Evolutionary conservation across 2,329 filamentous ascomycete genomes (phyloP).

Genomic region (Harringtonia lauricola): DNA sequence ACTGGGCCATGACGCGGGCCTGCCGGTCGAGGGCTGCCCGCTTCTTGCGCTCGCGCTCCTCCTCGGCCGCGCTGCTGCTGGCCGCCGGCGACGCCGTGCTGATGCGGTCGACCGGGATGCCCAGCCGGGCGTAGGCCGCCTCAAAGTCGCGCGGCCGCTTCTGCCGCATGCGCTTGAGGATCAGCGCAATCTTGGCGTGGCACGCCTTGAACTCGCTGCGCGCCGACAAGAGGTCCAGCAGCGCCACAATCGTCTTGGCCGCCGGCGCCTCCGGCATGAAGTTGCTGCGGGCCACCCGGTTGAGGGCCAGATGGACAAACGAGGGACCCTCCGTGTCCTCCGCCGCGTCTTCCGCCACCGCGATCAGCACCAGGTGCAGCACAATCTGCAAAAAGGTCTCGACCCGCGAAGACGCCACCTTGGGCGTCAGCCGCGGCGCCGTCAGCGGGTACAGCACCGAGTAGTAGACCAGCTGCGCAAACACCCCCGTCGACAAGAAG

Average conservation of each 20-base stretch:
- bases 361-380: constrained; percentile 76
- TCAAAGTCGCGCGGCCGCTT: constrained; percentile 67
- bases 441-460: constrained; percentile 72
- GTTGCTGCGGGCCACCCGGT: constrained; percentile 49
- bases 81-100: constrained; percentile 73
- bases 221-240: constrained; percentile 49
- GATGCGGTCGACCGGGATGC: constrained; percentile 64
- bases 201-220: constrained; percentile 73
- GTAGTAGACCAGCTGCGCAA: constrained; percentile 84
- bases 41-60: constrained; percentile 76
- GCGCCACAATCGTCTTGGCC: constrained; percentile 51
- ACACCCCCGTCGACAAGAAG: constrained; percentile 77
- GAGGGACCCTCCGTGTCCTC: constrained; percentile 42
- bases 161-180: constrained; percentile 76
- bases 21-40: constrained; percentile 81
- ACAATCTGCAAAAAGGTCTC: constrained; percentile 90
- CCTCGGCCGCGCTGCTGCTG: constrained; percentile 46
- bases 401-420: constrained; percentile 68
- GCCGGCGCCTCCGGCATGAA: constrained; percentile 37
- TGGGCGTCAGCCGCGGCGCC: constrained; percentile 56
- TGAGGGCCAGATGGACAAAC: constrained; percentile 63
- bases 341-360: constrained; percentile 69
- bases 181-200: constrained; percentile 72
- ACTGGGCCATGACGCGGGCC: constrained; percentile 92
- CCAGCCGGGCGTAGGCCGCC: constrained; percentile 50